These are phyloP conservation scores for Barnettozyma botsteinii DNA, from an alignment of 805 yeast genomes.

Conservation along the genomic window DNA sequence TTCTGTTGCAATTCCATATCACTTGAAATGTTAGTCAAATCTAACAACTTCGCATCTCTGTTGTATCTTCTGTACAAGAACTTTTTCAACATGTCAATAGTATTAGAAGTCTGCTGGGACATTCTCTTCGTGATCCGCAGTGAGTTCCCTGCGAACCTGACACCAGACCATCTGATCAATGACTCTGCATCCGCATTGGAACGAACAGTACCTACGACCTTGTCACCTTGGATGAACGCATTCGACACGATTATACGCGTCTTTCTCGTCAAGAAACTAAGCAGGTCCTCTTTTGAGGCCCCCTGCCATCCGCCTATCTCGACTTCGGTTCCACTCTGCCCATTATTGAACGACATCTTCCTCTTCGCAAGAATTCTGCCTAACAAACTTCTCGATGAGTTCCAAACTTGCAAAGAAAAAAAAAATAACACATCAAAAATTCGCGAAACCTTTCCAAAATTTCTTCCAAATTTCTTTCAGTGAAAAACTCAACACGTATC, in stretches of 20 bases:
- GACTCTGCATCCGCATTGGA: constrained; percentile 50
- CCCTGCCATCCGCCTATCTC: constrained; percentile 81
- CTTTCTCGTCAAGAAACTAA: constrained; percentile 65
- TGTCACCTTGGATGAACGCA: constrained; percentile 48
- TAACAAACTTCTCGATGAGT: too few relatives aligned
- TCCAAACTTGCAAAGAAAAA: not conserved
- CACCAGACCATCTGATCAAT: constrained; percentile 63
- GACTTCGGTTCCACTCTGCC: constrained; percentile 38
- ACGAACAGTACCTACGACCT: constrained; percentile 55
- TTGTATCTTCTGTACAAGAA: constrained; percentile 67
- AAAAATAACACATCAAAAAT: not conserved
- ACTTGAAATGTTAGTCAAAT: constrained; percentile 55
- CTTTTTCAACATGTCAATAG: constrained; percentile 56
- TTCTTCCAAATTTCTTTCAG: too few relatives aligned
- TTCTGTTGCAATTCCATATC: constrained; percentile 55
- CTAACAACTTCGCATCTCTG: constrained; percentile 56
- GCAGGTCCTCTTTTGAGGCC: constrained; percentile 62
- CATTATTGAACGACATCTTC: constrained; percentile 14
- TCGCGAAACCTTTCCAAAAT: constrained; percentile 4
- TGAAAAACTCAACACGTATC: not conserved
- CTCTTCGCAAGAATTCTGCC: too few relatives aligned
- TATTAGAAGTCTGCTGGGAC: constrained; percentile 29
- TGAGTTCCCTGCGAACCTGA: constrained; percentile 70
- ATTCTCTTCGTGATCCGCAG: constrained; percentile 41
- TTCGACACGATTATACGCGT: constrained; percentile 50